A percentile compares a stretch with the other conserved stretches of the same genome.
Evolutionary conservation across 2,329 filamentous ascomycete genomes (phyloP).

Genomic region (Elsinoe batatas): DNA sequence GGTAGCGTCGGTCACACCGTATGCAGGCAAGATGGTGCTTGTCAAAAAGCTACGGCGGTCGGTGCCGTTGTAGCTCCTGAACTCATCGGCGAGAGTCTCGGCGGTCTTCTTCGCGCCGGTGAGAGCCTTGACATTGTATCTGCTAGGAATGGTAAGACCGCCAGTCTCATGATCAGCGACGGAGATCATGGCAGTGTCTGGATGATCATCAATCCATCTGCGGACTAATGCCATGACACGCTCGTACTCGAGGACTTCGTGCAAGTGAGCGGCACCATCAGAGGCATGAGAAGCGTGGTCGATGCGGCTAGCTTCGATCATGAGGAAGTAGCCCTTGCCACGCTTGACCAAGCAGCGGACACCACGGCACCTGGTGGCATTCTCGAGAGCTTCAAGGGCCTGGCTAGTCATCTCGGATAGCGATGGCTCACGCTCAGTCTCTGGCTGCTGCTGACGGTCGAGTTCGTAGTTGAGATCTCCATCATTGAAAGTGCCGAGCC

Average conservation of each 20-base stretch:
- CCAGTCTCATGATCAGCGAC: conserved; percentile 36
- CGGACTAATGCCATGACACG: conserved; percentile 29
- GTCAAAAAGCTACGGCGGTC: conserved; percentile 25
- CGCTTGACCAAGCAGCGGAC: conserved; percentile 13
- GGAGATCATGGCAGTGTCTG: conserved; percentile 31
- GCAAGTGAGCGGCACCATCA: conserved; percentile 23
- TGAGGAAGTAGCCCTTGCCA: conserved; percentile 33
- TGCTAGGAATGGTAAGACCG: conserved; percentile 30
- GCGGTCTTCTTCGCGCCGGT: conserved; percentile 24
- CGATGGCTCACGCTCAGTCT: conserved; percentile 29
- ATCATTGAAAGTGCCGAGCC: conserved; percentile 33
- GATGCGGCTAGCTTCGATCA: conserved; percentile 33
- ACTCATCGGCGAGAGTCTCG: conserved; percentile 25
- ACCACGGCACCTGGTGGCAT: conserved; percentile 22
- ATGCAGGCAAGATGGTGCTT: conserved; percentile 24
- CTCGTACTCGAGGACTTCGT: conserved; percentile 34
- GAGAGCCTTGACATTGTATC: conserved; percentile 28
- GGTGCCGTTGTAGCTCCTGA: conserved; percentile 22
- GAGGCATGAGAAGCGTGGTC: conserved; percentile 28
- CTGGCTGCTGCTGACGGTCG: conserved; percentile 24
- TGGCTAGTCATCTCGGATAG: conserved; percentile 32
- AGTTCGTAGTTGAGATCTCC: conserved; percentile 32
- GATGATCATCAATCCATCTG: conserved; percentile 33
- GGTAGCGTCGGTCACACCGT: conserved; percentile 24
- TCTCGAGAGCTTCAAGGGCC: conserved; percentile 30